These are phyloP conservation scores for Parascedosporium putredinis DNA, from an alignment of 2,329 filamentous ascomycete genomes.

Conservation along the genomic window DNA sequence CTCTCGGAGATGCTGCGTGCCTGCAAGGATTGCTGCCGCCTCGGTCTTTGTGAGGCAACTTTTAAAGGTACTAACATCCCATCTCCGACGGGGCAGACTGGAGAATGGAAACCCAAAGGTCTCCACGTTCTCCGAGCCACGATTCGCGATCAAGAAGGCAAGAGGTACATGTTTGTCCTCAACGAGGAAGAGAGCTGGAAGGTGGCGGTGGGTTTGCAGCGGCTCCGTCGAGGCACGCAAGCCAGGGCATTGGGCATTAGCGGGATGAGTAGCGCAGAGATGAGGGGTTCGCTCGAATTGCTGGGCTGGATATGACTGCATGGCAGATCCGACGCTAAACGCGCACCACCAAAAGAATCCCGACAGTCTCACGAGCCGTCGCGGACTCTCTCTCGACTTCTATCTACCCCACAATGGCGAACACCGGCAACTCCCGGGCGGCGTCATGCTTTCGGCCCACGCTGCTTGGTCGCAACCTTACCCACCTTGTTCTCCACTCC, in stretches of 20 bases:
- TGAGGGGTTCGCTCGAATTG: conserved; percentile 44
- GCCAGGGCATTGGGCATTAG: conserved; percentile 49
- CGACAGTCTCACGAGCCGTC: not conserved
- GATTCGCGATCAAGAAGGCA: conserved; percentile 55
- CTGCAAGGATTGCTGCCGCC: conserved; percentile 54
- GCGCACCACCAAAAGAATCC: not conserved
- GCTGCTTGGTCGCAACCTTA: not conserved
- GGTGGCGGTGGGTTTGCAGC: conserved; percentile 50
- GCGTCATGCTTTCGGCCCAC: not conserved
- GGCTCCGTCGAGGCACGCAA: conserved; percentile 49
- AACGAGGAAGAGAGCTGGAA: conserved; percentile 60
- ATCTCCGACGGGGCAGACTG: conserved; percentile 33
- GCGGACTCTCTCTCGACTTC: not conserved
- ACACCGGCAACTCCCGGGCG: not conserved
- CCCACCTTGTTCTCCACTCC: not conserved
- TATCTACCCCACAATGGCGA: not conserved
- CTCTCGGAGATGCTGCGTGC: conserved; percentile 50
- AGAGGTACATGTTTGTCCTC: conserved; percentile 55
- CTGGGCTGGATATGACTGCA: conserved; percentile 37
- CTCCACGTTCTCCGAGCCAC: conserved; percentile 54
- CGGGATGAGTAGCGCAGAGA: conserved; percentile 43
- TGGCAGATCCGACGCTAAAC: not conserved
- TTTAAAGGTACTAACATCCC: conserved; percentile 32
- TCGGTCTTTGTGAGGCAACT: conserved; percentile 36
- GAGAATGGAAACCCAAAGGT: conserved; percentile 43